Base-by-base conservation (phyloP, 176 grass and related monocot genomes). In the Carex parvula region DNA sequence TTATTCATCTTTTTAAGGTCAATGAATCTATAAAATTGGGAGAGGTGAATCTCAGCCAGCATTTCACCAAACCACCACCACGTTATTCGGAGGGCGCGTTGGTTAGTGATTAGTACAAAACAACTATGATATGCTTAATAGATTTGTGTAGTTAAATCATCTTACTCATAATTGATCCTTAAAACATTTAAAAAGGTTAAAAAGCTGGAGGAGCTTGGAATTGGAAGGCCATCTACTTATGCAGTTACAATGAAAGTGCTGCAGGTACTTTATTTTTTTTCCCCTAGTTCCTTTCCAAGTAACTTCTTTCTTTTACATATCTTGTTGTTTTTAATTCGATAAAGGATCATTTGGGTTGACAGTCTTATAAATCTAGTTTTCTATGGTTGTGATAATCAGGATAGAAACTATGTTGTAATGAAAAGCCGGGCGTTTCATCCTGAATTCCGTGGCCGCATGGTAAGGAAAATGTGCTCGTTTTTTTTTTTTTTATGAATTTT, bases 401-500 rank as follows among this genome's bases (percentile, higher is more conserved):
- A 98, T 55, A 89, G 93, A 75, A 93, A 95, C 44, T 93, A 98
- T 3, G 86, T 98, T 84, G 88, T 86, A 71, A 85, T 89, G 22
- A 90, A 90, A 89, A 89, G 33, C 91, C 86, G 88, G 87, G 88
- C 80, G 73, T 60, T 98, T 61, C 81, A 93, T 86, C 96, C 93
- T 79, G 91, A 98, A 86, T 98, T 98, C 75, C 92, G 96, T 83
- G 92, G 92, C 82, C 93, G 96, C 67, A 98, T 98, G 96, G 96
- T 98, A 92, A 88, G 84, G 39, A 66, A 77, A 71, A 60, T 60
- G 15, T 77, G 41, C 33, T 64, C 1, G 3, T 26, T 26, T 26
- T 50, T 74, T 60, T 85, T 20, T 56, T n/a, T n/a, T 71, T 70
- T 57, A 24, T 72, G 2, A 54, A 21, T 61, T 75, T 54, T 75